Conservation (phyloP, 1,139 yeast species). For the Geotrichum siamense region DNA sequence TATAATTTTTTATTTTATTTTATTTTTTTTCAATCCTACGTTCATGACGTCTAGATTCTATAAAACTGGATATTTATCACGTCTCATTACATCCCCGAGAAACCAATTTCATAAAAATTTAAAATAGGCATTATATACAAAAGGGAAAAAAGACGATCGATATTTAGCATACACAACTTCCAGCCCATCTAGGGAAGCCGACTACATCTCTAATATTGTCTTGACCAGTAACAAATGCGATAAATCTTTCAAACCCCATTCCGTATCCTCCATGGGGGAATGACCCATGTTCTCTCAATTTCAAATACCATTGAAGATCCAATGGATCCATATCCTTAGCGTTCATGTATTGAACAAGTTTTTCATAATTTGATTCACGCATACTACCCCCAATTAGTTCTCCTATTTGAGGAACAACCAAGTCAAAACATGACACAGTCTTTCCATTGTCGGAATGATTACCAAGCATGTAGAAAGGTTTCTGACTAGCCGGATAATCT, state of each 20-base stretch:
- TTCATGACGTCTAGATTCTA: no score
- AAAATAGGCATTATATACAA: no score
- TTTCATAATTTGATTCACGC: constrained; percentile 62
- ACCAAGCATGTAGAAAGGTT: constrained; percentile 87
- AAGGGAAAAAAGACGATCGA: no score
- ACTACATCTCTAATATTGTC: constrained; percentile 81
- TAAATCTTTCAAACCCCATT: constrained; percentile 80
- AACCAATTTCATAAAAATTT: no score
- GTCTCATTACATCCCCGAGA: no score
- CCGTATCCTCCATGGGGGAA: constrained; percentile 98
- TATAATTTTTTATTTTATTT: no score
- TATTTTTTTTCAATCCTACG: no score
- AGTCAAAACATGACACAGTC: constrained; percentile 87
- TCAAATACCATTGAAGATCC: constrained; percentile 74
- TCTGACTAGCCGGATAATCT: constrained; percentile 69
- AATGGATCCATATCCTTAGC: constrained; percentile 36
- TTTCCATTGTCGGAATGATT: constrained; percentile 33
- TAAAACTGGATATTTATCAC: no score
- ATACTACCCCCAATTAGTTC: constrained; percentile 93
- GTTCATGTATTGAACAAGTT: constrained; percentile 45
- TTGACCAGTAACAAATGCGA: constrained; percentile 61
- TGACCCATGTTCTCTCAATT: constrained; percentile 66
- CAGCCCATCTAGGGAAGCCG: constrained; percentile 65
- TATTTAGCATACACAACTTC: constrained; percentile 42
- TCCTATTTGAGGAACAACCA: constrained; percentile 86